phyloP scores from a whole-genome alignment of 1,284 basidiomycete species.

The Cutaneotrichosporon sp. region DNA sequence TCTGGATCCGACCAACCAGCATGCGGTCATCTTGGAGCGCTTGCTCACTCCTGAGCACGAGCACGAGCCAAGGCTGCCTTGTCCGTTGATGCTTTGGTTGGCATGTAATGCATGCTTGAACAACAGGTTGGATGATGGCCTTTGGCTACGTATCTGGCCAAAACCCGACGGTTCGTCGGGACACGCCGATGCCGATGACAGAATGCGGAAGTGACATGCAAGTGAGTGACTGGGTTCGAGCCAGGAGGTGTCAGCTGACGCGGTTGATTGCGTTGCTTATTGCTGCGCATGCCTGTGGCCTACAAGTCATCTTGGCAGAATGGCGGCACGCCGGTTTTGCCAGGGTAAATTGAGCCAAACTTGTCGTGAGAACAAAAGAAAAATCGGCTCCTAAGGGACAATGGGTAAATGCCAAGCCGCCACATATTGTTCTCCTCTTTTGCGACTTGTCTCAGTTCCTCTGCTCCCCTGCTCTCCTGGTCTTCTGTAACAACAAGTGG shows the following conservation, averaged over 20 bases:
- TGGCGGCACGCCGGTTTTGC: background rate
- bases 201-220: background rate
- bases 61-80: background rate
- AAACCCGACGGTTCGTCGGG: too few relatives aligned
- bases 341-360: constrained; percentile 1
- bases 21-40: background rate
- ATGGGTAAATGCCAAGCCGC: background rate
- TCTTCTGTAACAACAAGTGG: background rate
- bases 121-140: background rate
- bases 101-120: background rate
- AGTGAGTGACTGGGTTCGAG: background rate
- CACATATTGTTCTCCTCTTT: background rate
- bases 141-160: background rate
- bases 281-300: too few relatives aligned
- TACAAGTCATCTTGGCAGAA: background rate
- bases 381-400: constrained; percentile 9
- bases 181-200: background rate
- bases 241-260: background rate
- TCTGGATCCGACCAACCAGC: constrained; percentile 1
- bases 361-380: constrained; percentile 7
- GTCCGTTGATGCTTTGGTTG: too few relatives aligned
- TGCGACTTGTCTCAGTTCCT: background rate
- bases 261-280: too few relatives aligned
- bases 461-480: background rate
- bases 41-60: background rate